Base-by-base conservation (phyloP, 2,329 filamentous ascomycete species). In the Capronia epimyces region DNA sequence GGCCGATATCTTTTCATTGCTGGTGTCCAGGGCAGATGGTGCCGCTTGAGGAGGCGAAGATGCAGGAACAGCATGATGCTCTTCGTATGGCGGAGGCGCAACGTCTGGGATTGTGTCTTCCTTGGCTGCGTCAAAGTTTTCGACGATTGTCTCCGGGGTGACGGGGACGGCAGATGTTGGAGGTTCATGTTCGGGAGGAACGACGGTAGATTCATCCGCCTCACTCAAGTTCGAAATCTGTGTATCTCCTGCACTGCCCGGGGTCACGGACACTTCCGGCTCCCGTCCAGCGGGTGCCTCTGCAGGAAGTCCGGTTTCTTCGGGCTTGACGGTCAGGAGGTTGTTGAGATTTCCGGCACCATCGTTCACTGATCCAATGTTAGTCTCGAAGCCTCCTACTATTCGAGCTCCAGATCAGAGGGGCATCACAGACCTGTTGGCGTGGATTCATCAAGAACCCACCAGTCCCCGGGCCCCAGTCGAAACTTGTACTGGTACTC, bases 401-500 rank as follows among this genome's bases (percentile, higher is more conserved):
- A n/a, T n/a, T 5, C n/a, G 34, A 10, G 10, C 3, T 15, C 21
- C 13, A 21, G 5, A 16, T 37, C 1, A 13, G 3, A 24, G 12
- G 49, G 22, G 21, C 16, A 24, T 43, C 41, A 54, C 74, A 58
- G 71, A 86, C 83, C 75, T 48, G 74, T 81, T 12, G 80, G 77
- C 47, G 75, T 73, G 39, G 71, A 72, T 51, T 87, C 81, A 59
- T 89, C 80, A 40, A 87, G 66, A 20, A 82, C 72, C 84, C 84
- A 87, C 80, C 82, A 86, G 57, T 86, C 78, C 42, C 79, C 80
- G 16, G 74, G 65, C 8, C 84, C 84, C 29, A 86, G 71, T 24
- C 83, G 78, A 60, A 89, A 85, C 67, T 88, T 89, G 75, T 89
- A 90, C 62, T 86, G 81, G 58, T 87, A 80, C 50, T 80, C 76